Base-by-base conservation (phyloP, 2,329 filamentous ascomycete genomes). In the Fusarium buharicum region DNA sequence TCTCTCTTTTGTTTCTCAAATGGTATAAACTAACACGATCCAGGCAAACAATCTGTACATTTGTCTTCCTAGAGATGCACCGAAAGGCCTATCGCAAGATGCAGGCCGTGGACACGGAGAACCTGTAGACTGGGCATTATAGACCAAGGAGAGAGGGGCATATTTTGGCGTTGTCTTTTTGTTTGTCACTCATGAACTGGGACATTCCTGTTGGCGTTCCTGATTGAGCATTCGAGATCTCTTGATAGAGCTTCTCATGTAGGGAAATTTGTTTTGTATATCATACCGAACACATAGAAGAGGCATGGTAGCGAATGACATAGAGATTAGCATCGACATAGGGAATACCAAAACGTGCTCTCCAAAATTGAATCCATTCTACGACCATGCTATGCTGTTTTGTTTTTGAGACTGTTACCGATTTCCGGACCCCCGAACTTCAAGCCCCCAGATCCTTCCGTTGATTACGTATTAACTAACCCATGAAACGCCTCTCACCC, bases 61-160 rank as follows among this genome's bases (percentile, higher is more conserved):
- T 96, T 75, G 74, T 96, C 71, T 93, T 95, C 75, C 75, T 96
- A 72, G 92, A 96, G 75, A 88, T 92, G 74, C 92, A 96, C 76
- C 92, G 93, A 79, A 91, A 89, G 76, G 75, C 88, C 22, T 96
- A 92, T 77, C 83, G 84, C 74, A 81, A 80, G 62, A 60, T 86
- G 48, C 78, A 80, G 62, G 81, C 77, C 47, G 59, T 74, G 38
- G 70, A 74, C 31, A 64, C 70, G 27, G 50, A 49, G 11, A 61
- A 66, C 38, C 34, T 72, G 52, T 75, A 72, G 64, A 71, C 44
- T 14, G 44, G 36, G 33, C 16, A 55, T 28, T 38, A 59, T 70
- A 71, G 65, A 68, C 47, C 54, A 39, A 49, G 22, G 49, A 30
- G 34, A 37, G 63, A 55, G 45, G 31, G 50, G 52, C 60, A 57